Percentiles rank a stretch among this genome's conserved stretches.
These are phyloP conservation scores for Coelastrella sp. DNA, from an alignment of 139 green algal species.

Conservation along the genomic window DNA sequence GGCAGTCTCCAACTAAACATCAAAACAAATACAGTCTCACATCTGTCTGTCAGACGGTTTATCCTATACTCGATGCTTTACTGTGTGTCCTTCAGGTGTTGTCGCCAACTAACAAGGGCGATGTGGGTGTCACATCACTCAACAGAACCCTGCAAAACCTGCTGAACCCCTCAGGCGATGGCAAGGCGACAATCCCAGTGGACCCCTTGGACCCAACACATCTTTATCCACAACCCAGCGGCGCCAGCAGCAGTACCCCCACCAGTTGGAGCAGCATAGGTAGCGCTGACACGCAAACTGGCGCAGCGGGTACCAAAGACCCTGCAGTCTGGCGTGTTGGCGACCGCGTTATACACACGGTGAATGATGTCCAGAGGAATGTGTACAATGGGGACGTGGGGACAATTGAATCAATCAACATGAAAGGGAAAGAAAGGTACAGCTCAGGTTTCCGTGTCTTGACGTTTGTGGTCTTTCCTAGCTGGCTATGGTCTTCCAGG, in stretches of 20 bases:
- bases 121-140: slow-evolving; percentile 36
- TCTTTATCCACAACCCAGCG: no score
- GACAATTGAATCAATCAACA: slow-evolving; percentile 60
- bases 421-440: neutral
- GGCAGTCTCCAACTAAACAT: no score
- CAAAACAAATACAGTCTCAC: neutral
- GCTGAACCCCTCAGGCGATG: slow-evolving; percentile 71
- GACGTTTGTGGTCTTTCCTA: no score
- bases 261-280: no score
- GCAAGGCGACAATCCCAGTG: no score
- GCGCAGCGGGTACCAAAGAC: no score
- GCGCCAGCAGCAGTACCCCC: no score
- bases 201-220: no score
- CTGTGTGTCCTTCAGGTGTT: slow-evolving; percentile 73
- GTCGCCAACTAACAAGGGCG: slow-evolving; percentile 69
- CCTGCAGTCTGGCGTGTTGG: slow-evolving; percentile 58
- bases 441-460: no score
- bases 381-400: slow-evolving; percentile 91
- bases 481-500: no score
- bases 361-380: slow-evolving; percentile 84
- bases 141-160: slow-evolving; percentile 82
- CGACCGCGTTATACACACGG: slow-evolving; percentile 80
- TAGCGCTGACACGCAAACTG: no score
- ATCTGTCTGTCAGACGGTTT: neutral
- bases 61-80: neutral